phyloP scores from a whole-genome alignment of 371 early-diverging fungal genomes.

The Mortierella sp. region DNA sequence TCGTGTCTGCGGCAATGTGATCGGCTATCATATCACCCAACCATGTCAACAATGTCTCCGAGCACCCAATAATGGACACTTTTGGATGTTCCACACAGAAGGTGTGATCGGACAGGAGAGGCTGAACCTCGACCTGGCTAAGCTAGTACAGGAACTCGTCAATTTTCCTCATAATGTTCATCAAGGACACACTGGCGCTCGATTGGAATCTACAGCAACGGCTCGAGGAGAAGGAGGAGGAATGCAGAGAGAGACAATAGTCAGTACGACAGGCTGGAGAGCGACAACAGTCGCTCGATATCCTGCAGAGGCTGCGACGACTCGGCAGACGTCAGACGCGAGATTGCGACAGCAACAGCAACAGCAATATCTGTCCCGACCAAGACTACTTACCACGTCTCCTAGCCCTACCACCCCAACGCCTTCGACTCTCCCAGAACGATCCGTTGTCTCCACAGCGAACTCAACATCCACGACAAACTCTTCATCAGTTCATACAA shows the following conservation, averaged over 20 bases:
- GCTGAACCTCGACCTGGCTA: slow-evolving; percentile 35
- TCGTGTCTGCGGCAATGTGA: slow-evolving; percentile 91
- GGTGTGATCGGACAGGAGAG: slow-evolving; percentile 66
- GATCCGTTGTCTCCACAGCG: not conserved
- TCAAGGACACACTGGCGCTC: not conserved
- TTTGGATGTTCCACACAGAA: slow-evolving; percentile 97
- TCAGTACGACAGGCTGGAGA: no score
- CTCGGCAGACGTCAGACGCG: slow-evolving; percentile 16
- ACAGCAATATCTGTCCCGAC: not conserved
- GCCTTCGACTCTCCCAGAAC: slow-evolving; percentile 1
- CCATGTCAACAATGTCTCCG: slow-evolving; percentile 93
- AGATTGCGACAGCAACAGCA: slow-evolving; percentile 9
- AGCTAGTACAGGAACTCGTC: slow-evolving; percentile 37
- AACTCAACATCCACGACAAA: not conserved
- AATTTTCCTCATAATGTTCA: not conserved
- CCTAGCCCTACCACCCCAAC: slow-evolving; percentile 7
- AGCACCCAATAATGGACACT: slow-evolving; percentile 97
- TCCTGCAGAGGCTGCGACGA: slow-evolving; percentile 17
- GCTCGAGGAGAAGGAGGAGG: not conserved
- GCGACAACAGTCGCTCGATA: no score
- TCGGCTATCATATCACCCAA: slow-evolving; percentile 97
- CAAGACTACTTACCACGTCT: not conserved
- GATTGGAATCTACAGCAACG: not conserved
- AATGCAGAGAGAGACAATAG: no score
- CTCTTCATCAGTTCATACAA: not conserved